Conservation (phyloP, 495 filamentous ascomycete genomes). For the Xylaria castorea region DNA sequence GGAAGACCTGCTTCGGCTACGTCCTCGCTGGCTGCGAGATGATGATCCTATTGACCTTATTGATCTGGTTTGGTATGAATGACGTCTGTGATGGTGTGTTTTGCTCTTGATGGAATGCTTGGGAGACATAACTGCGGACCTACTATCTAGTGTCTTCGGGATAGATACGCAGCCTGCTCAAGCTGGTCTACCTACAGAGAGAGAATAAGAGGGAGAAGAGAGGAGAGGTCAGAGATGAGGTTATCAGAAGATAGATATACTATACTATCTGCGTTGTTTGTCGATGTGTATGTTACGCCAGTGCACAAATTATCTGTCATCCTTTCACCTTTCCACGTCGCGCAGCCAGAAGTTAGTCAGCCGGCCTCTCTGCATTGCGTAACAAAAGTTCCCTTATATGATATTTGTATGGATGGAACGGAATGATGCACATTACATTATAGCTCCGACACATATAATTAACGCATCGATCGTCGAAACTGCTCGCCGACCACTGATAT, state of each 20-base stretch:
- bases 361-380: constrained; percentile 13
- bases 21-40: constrained; percentile 4
- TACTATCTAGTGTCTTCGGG: not conserved
- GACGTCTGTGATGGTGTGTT: constrained; percentile 9
- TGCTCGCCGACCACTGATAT: constrained; percentile 16
- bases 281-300: too few species aligned
- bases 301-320: not conserved
- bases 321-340: constrained; percentile 18
- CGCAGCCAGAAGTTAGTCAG: constrained; percentile 12
- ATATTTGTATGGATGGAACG: constrained; percentile 16
- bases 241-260: constrained; percentile 4
- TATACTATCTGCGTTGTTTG: not conserved
- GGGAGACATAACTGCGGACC: constrained; percentile 15
- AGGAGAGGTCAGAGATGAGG: not conserved
- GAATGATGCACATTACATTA: not conserved
- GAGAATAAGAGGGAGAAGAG: not conserved
- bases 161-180: not conserved
- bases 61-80: not conserved
- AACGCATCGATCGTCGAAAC: constrained; percentile 3
- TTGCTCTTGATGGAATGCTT: constrained; percentile 5
- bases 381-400: not conserved
- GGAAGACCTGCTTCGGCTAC: constrained; percentile 18
- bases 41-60: not conserved
- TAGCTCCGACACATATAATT: constrained; percentile 1
- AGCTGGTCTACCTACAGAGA: not conserved